Conservation (phyloP, 805 yeast genomes). For the Candida coleopterorum region DNA sequence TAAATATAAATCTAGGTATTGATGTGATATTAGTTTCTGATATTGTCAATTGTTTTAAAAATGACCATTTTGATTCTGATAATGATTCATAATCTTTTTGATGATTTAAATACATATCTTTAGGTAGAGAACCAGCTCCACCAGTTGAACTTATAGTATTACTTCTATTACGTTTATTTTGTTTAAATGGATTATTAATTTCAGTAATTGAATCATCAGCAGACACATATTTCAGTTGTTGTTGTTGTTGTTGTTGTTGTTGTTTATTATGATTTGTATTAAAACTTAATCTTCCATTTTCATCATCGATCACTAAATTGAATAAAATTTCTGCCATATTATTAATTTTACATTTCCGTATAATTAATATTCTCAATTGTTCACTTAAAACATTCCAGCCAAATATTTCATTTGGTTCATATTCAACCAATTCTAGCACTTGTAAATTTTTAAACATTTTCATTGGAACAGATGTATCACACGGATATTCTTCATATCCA, state of each 20-base stretch:
- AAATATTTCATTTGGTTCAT: slow-evolving; percentile 59
- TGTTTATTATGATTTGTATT: slow-evolving; percentile 14
- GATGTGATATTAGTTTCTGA: slow-evolving; percentile 35
- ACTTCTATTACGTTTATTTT: slow-evolving; percentile 22
- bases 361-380: slow-evolving; percentile 48
- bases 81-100: slow-evolving; percentile 18
- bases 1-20: slow-evolving; percentile 31
- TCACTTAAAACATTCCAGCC: slow-evolving; percentile 62
- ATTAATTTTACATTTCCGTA: slow-evolving; percentile 46
- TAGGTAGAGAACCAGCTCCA: slow-evolving; percentile 26
- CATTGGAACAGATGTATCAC: slow-evolving; percentile 67
- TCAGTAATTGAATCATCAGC: slow-evolving; percentile 14
- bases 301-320: slow-evolving; percentile 52
- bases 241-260: not conserved
- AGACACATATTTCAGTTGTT: slow-evolving; percentile 6
- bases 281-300: slow-evolving; percentile 34
- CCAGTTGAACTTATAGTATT: slow-evolving; percentile 13
- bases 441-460: slow-evolving; percentile 56
- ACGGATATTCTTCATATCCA: slow-evolving; percentile 66
- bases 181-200: slow-evolving; percentile 20
- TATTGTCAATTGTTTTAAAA: slow-evolving; percentile 37
- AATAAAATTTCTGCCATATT: slow-evolving; percentile 51
- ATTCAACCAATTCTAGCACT: slow-evolving; percentile 54
- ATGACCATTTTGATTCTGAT: slow-evolving; percentile 36
- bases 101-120: slow-evolving; percentile 9